Percentiles rank a stretch among this genome's conserved stretches.
phyloP scores from a whole-genome alignment of 441 rosid species.

The Populus hybrid region DNA sequence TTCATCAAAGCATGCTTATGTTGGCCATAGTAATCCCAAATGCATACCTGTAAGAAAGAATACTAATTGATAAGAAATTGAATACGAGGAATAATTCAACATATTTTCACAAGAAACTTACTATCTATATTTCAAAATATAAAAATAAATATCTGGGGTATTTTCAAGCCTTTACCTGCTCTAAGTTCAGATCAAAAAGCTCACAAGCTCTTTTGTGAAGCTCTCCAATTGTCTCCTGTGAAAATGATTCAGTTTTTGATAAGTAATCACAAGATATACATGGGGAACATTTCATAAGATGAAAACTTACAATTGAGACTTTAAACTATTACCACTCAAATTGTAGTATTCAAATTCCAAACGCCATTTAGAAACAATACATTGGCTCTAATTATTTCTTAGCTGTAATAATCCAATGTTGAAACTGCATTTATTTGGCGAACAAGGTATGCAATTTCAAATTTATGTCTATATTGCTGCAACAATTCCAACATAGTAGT shows the following conservation, averaged over 20 bases:
- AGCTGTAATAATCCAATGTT: neutral
- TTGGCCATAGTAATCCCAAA: conserved; percentile 97
- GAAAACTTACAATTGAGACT: neutral
- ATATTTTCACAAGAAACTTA: neutral
- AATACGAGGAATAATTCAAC: conserved; percentile 12
- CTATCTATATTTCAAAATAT: neutral
- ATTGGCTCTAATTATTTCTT: neutral
- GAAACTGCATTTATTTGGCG: neutral
- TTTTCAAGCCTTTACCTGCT: conserved; percentile 60
- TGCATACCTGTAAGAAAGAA: conserved; percentile 54
- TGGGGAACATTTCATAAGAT: neutral
- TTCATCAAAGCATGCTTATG: conserved; percentile 88
- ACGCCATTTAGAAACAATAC: neutral
- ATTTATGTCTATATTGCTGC: neutral
- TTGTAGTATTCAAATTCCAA: neutral
- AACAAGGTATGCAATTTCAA: neutral
- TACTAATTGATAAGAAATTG: conserved; percentile 4
- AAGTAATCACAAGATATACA: conserved; percentile 11
- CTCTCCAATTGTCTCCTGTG: conserved; percentile 92
- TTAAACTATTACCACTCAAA: neutral
- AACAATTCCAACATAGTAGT: neutral
- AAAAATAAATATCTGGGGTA: conserved; percentile 19
- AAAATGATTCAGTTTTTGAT: conserved; percentile 24
- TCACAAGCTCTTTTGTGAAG: conserved; percentile 93
- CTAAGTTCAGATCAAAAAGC: conserved; percentile 71